Base-by-base conservation (phyloP, 768 basidiomycete genomes). In the Daedalea quercina region DNA sequence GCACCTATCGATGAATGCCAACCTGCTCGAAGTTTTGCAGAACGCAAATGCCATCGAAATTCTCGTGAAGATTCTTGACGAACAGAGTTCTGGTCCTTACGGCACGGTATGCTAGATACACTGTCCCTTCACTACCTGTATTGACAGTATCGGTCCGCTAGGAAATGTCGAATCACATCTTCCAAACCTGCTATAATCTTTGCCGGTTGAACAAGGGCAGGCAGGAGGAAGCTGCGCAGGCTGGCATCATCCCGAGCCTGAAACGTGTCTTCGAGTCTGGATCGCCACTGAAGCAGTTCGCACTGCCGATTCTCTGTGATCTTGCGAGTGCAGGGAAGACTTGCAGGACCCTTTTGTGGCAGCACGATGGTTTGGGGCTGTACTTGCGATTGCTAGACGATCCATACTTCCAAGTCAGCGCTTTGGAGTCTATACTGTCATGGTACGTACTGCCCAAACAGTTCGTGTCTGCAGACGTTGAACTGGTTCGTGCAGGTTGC, bases 121-220 rank as follows among this genome's bases (percentile, higher is more conserved):
- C 7, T 20, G 9, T 9, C 17, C 2, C 9, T 13, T 9, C 1
- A 7, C 8, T 3, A 19, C 8, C 20, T 3, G 17, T 31, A 20
- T 19, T 42, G 4, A 33, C n/a, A 11, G 11, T 31, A 40, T 17
- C 51, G 20, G n/a, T 44, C 47, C 34, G 31, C 22, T 31, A 97
- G 92, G 95, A 99, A 80, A 89, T 97, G 69, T 87, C 91, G 47
- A 98, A 97, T 57, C 93, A 97, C 61, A 84, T 96, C 54, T 94
- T 98, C 78, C 94, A 96, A 69, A 93, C 94, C 2, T 92, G 94
- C 63, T 98, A 91, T 74, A 95, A 95, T 60, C 84, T 99, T 17
- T 97, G 94, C 65, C 83, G 94, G 6, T 73, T 99, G 54, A 94
- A 94, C 70, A 96, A 96, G 69, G 81, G 84, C 2, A 77, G 96